phyloP scores from a whole-genome alignment of 805 yeast genomes.

The Phaffomyces antillensis region DNA sequence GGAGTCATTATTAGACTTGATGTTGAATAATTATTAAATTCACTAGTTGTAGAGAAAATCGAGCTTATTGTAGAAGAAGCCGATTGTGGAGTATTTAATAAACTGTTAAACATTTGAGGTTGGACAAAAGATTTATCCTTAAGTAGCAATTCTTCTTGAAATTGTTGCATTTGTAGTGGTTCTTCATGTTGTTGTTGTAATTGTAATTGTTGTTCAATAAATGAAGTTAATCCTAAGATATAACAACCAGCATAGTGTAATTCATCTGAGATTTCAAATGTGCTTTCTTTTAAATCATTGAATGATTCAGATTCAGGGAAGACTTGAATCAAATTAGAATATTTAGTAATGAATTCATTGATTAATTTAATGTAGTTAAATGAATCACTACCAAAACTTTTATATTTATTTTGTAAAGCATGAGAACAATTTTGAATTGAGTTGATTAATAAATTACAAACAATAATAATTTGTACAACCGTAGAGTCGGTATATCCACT shows the following conservation, averaged over 20 bases:
- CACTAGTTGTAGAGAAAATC: constrained; percentile 4
- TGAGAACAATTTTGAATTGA: constrained; percentile 16
- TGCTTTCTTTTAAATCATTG: neutral
- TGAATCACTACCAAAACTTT: neutral
- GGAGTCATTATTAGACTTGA: constrained; percentile 7
- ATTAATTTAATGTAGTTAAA: constrained; percentile 3
- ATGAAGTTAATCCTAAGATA: constrained; percentile 5
- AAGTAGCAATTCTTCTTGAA: neutral
- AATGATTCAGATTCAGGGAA: constrained; percentile 7
- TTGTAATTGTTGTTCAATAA: neutral
- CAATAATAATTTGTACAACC: constrained; percentile 10
- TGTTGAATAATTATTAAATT: constrained; percentile 7
- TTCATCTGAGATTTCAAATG: constrained; percentile 1
- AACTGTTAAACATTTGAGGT: constrained; percentile 1
- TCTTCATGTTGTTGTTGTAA: neutral
- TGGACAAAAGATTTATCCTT: constrained; percentile 1
- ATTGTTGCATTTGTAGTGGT: neutral
- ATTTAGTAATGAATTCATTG: constrained; percentile 3
- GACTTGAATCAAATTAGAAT: constrained; percentile 1
- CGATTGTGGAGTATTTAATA: constrained; percentile 8
- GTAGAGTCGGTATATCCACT: constrained; percentile 18
- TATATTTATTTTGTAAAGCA: constrained; percentile 20
- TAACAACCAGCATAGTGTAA: constrained; percentile 7
- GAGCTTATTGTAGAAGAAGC: constrained; percentile 10
- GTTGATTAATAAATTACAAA: constrained; percentile 12